Evolutionary conservation across 164 flowering plant genomes (phyloP), one percentile per base, ranked within the genome.

Genomic region (Liquidambar formosana): DNA sequence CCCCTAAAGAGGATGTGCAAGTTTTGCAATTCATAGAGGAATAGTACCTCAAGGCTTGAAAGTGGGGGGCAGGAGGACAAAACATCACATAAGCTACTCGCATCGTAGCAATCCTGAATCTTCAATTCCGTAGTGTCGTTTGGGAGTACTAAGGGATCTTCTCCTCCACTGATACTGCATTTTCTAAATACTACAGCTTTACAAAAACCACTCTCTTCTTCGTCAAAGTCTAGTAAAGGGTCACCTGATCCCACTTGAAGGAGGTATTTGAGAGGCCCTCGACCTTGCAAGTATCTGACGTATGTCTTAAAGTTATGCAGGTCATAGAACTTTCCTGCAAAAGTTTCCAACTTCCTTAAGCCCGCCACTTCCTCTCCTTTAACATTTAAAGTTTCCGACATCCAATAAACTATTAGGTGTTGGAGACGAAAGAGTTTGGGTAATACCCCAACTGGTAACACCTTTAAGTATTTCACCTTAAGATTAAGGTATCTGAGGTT

Each of bases 361-460:
- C 28, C 21, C 14, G 27, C 27, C 23, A 22, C 11, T 22, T 54
- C 58, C 14, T 54, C 58, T 10, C 26, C 58, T 54, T 54, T 54
- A 8, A 54, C 23, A 1, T 54, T 3, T 22, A 54, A 8, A 21
- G 12, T 18, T 25, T 25, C 26, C 3, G 16, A 51, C 0, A 0
- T 19, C 21, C 26, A n/a, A 60, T 57, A 38, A 28, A 38, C 10
- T 16, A 21, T 16, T 33, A 61, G 53, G 23, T 21, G 45, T 47
- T 49, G 46, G 26, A 67, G 48, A 10, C 28, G 41, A 3, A 27
- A 15, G 8, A 68, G 66, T 5, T 63, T 59, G 14, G 69, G 44
- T 1, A 76, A 41, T n/a, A 72, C 52, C 18, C 52, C 69, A 21
- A 5, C 23, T 9, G 64, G 72, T 1, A 72, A 25, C 21, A 27